phyloP scores from a whole-genome alignment of 495 filamentous ascomycete genomes.

The Penicillium fimorum region DNA sequence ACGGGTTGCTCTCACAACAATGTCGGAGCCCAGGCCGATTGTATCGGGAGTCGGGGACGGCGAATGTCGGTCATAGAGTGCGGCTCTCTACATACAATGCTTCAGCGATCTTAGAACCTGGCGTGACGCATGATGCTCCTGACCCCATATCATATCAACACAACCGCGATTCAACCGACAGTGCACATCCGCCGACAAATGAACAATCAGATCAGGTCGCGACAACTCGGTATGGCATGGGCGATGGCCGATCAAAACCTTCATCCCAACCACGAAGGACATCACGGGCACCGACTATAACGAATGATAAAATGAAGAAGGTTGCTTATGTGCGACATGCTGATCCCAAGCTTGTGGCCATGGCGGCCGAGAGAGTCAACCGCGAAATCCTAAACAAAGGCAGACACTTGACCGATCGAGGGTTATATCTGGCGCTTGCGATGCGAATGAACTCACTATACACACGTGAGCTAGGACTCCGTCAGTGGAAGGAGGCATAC shows the following conservation, averaged over 20 bases:
- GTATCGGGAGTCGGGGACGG: slow-evolving; percentile 20
- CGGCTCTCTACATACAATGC: slow-evolving; percentile 17
- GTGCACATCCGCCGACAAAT: neutral
- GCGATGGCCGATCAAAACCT: neutral
- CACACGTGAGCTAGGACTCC: slow-evolving; percentile 13
- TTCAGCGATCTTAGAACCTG: neutral
- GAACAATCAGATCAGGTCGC: neutral
- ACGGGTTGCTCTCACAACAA: slow-evolving; percentile 31
- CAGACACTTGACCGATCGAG: slow-evolving; percentile 18
- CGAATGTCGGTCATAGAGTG: slow-evolving; percentile 16
- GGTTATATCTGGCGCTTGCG: slow-evolving; percentile 19
- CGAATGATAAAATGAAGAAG: slow-evolving; percentile 11
- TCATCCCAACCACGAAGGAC: neutral
- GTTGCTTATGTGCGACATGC: slow-evolving; percentile 7
- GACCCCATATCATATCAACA: neutral
- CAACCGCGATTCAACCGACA: neutral
- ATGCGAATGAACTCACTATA: slow-evolving; percentile 28
- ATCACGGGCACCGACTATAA: neutral
- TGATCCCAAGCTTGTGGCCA: slow-evolving; percentile 12
- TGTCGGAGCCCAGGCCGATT: slow-evolving; percentile 24
- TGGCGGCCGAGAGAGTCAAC: slow-evolving; percentile 19
- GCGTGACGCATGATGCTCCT: neutral
- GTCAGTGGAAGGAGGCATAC: slow-evolving; percentile 30
- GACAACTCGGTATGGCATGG: neutral
- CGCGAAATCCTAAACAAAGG: slow-evolving; percentile 18